Conservation (phyloP, 352 stramenopile genomes). For the Phytopythium cucurbitacearum region DNA sequence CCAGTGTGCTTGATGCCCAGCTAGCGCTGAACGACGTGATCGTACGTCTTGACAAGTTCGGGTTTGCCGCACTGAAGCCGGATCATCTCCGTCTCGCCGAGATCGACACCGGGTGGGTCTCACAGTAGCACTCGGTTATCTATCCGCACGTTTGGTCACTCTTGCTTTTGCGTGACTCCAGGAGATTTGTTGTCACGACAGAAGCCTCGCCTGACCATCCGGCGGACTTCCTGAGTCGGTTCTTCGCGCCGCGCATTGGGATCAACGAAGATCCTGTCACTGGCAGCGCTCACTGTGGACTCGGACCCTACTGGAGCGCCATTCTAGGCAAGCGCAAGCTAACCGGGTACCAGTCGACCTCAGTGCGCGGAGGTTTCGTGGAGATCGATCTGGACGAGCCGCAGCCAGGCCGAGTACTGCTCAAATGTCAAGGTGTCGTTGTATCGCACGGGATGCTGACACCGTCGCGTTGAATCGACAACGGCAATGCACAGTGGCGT, state of each 20-base stretch:
- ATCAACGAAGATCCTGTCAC: constrained; percentile 93
- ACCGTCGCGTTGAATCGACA: constrained; percentile 1
- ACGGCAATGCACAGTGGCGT: too few relatives aligned
- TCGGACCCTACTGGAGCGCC: constrained; percentile 83
- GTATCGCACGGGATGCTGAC: constrained; percentile 14
- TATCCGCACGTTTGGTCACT: background rate
- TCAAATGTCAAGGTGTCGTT: constrained; percentile 37
- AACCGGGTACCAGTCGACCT: constrained; percentile 39
- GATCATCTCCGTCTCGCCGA: constrained; percentile 15
- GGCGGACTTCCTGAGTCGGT: constrained; percentile 49
- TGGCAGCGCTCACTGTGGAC: constrained; percentile 86
- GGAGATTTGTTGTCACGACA: constrained; percentile 27
- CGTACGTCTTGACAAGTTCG: constrained; percentile 15
- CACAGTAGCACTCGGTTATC: background rate
- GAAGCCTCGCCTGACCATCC: constrained; percentile 12
- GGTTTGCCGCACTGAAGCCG: constrained; percentile 15
- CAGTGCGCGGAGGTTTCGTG: constrained; percentile 37
- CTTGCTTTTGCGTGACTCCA: constrained; percentile 8
- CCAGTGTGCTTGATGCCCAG: constrained; percentile 18
- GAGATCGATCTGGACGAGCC: constrained; percentile 27
- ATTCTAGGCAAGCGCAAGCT: constrained; percentile 38
- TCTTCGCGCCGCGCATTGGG: constrained; percentile 87
- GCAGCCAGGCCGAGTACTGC: constrained; percentile 26
- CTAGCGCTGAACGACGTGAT: constrained; percentile 21
- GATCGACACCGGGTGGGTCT: constrained; percentile 12